Base-by-base conservation (phyloP, 2,329 filamentous ascomycete species). In the Ascosphaera acerosa region DNA sequence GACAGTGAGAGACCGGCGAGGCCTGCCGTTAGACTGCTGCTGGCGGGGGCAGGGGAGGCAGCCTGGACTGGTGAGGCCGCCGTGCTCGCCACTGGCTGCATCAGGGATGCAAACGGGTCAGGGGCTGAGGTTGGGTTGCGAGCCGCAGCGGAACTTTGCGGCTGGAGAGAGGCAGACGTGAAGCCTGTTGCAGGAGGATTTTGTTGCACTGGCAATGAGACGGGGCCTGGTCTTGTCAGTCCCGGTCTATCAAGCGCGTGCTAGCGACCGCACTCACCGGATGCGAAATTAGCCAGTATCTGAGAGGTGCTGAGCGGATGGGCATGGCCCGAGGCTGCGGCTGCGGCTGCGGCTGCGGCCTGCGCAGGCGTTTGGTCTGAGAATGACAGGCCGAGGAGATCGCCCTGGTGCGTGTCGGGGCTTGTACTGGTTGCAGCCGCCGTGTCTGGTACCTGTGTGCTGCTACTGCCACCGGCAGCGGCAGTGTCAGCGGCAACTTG, bases 331-430 rank as follows among this genome's bases (percentile, higher is more conserved):
- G n/a, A n/a, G 12, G 20, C 12, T 7, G 20, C 20, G 70, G 68
- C 44, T 76, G 68, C 9, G 76, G 72, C 44, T 70, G 84, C 34
- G 54, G 62, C 30, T n/a, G n/a, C n/a, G n/a, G n/a, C n/a, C n/a
- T n/a, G n/a, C n/a, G n/a, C n/a, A n/a, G n/a, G n/a, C n/a, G n/a
- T n/a, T n/a, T 63, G 61, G 35, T 76, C 71, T 30, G 70, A 70
- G 44, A 97, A 66, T 25, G 81, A 89, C 27, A 97, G 56, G 0
- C 87, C 87, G 3, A 97, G 61, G 5, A 97, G 59, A 46, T 97
- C 87, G 47, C 89, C 82, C 45, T 92, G 66, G 70, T 1, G 66
- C 55, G 34, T 66, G 63, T 10, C 58, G 50, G 15, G 54, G 52
- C 18, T n/a, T n/a, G n/a, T n/a, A n/a, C n/a, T n/a, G n/a, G n/a